phyloP scores from a whole-genome alignment of 257 asterid genomes.

The Ligustrum vulgare region DNA sequence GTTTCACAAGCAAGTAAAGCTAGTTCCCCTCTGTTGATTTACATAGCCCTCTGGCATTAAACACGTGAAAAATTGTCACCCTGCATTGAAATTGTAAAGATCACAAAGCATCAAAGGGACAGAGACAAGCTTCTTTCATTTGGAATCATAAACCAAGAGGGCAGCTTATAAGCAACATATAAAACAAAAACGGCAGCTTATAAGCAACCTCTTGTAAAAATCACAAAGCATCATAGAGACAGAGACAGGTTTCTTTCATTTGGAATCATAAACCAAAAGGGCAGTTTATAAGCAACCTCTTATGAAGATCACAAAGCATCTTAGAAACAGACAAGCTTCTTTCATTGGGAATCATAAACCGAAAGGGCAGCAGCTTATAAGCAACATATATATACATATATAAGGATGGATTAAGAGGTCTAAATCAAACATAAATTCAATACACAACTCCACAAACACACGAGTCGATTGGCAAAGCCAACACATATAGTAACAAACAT shows the following conservation, averaged over 20 bases:
- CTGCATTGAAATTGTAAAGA: background rate
- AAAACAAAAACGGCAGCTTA: too few relatives aligned
- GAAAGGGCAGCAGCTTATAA: background rate
- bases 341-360: background rate
- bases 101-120: background rate
- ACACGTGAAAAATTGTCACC: background rate
- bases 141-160: background rate
- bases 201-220: background rate
- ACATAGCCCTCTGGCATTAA: background rate
- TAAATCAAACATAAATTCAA: conserved; percentile 11
- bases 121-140: background rate
- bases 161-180: background rate
- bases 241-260: background rate
- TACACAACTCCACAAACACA: background rate
- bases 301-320: background rate
- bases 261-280: background rate
- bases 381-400: background rate
- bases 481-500: conserved; percentile 16
- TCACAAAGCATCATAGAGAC: background rate
- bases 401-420: background rate
- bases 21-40: background rate
- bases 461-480: background rate
- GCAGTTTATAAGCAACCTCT: background rate
- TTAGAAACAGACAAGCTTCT: background rate
- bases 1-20: background rate